A percentile compares a stretch with the other conserved stretches of the same genome.
Evolutionary conservation across 1,139 yeast genomes (phyloP).

Genomic region (Saccharomyces hybrid): DNA sequence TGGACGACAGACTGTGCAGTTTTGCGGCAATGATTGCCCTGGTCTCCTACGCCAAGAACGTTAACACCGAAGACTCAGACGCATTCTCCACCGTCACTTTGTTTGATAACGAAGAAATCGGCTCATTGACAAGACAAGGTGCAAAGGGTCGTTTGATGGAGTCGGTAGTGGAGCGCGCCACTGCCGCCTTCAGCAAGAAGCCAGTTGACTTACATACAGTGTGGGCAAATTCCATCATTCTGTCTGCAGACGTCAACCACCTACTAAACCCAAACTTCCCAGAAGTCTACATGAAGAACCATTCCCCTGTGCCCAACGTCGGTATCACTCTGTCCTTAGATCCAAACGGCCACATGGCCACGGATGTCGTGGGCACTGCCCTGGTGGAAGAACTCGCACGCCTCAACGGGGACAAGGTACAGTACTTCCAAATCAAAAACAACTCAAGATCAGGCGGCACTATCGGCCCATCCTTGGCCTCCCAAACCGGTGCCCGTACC

Average conservation of each 20-base stretch:
- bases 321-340: conserved; percentile 68
- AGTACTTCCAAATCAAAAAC: conserved; percentile 64
- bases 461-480: conserved; percentile 63
- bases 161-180: conserved; percentile 37
- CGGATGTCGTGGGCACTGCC: conserved; percentile 64
- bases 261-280: conserved; percentile 56
- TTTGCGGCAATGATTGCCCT: conserved; percentile 50
- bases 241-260: conserved; percentile 65
- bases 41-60: conserved; percentile 35
- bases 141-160: conserved; percentile 48
- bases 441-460: conserved; percentile 73
- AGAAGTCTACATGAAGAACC: conserved; percentile 57
- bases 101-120: conserved; percentile 58
- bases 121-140: conserved; percentile 52
- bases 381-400: conserved; percentile 59
- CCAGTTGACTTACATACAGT: conserved; percentile 32
- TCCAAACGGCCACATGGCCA: conserved; percentile 73
- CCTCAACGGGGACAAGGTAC: conserved; percentile 52
- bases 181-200: conserved; percentile 13
- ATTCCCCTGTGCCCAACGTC: conserved; percentile 69
- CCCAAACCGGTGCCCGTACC: conserved; percentile 64
- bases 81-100: conserved; percentile 46
- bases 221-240: conserved; percentile 48
- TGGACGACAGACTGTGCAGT: conserved; percentile 61
- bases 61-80: conserved; percentile 24